Conservation (phyloP, 2,329 filamentous ascomycete genomes). For the Dactylonectria macrodidyma region DNA sequence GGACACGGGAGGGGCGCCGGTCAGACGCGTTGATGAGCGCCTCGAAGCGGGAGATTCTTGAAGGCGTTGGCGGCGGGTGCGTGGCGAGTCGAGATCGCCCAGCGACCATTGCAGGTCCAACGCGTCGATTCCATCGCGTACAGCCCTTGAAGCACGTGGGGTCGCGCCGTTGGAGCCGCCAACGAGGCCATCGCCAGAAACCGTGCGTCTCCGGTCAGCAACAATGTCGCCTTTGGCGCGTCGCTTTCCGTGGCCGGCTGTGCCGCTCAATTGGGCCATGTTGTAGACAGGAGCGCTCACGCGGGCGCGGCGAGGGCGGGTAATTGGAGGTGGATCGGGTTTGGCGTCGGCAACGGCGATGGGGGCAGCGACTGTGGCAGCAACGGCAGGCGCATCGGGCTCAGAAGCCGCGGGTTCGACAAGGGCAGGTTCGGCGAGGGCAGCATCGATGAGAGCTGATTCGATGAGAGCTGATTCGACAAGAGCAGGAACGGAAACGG, state of each 20-base stretch:
- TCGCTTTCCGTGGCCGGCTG: conserved; percentile 71
- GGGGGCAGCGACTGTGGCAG: conserved; percentile 42
- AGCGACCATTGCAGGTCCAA: conserved; percentile 61
- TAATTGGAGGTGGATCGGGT: conserved; percentile 42
- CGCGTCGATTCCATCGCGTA: conserved; percentile 62
- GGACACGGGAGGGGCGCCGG: conserved; percentile 55
- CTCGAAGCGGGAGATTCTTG: conserved; percentile 49
- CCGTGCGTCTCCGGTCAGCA: conserved; percentile 61
- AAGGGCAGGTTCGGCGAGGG: conserved; percentile 2
- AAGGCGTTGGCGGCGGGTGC: conserved; percentile 51
- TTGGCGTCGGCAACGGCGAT: no score
- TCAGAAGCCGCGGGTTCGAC: conserved; percentile 30
- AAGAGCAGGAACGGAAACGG: conserved; percentile 34
- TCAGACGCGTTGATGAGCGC: conserved; percentile 62
- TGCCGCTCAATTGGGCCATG: conserved; percentile 73
- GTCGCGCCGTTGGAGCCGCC: conserved; percentile 37
- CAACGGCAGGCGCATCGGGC: conserved; percentile 22
- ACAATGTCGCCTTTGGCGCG: conserved; percentile 66
- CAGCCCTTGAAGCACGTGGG: conserved; percentile 32
- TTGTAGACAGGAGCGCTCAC: conserved; percentile 77
- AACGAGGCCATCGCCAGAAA: conserved; percentile 58
- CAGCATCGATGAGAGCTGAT: not conserved
- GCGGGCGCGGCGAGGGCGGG: conserved; percentile 69
- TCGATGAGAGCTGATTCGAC: not conserved
- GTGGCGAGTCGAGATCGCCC: conserved; percentile 54